Percentiles rank a stretch among this genome's conserved stretches.
Evolutionary conservation across 805 yeast genomes (phyloP).

Genomic region (Geotrichum ghanense): DNA sequence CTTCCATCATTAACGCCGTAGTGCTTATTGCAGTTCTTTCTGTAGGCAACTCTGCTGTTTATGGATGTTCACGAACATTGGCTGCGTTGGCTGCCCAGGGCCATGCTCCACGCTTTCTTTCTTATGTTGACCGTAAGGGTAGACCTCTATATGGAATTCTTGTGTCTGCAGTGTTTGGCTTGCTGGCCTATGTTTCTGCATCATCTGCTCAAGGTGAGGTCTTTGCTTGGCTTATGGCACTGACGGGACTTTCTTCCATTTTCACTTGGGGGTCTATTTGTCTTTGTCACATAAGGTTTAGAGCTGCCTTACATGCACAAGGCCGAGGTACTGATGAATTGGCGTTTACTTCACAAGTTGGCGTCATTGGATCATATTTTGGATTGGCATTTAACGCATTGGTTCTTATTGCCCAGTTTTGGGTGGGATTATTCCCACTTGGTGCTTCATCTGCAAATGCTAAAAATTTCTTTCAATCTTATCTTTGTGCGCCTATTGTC

Average conservation of each 20-base stretch:
- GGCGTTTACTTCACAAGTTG: conserved; percentile 54
- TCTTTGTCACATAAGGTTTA: conserved; percentile 56
- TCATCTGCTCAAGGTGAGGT: conserved; percentile 34
- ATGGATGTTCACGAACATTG: conserved; percentile 55
- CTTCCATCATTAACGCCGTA: conserved; percentile 59
- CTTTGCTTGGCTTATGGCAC: conserved; percentile 3
- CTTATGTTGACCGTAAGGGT: conserved; percentile 59
- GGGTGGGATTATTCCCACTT: conserved; percentile 70
- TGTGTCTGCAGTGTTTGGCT: conserved; percentile 34
- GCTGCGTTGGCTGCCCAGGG: conserved; percentile 52
- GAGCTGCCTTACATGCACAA: conserved; percentile 47
- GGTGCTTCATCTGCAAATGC: conserved; percentile 28
- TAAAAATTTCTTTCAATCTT: conserved; percentile 38
- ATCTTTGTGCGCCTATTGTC: conserved; percentile 37
- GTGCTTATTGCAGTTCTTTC: conserved; percentile 53
- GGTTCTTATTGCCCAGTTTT: conserved; percentile 66
- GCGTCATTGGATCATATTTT: conserved; percentile 53
- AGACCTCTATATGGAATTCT: conserved; percentile 59
- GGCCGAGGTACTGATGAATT: conserved; percentile 62
- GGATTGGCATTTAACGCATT: conserved; percentile 48
- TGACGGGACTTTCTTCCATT: conserved; percentile 53
- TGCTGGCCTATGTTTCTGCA: conserved; percentile 47
- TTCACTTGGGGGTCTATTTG: conserved; percentile 74
- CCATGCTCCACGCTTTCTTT: conserved; percentile 44
- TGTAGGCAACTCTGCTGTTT: conserved; percentile 57